These are phyloP conservation scores for Mycena rosella DNA, from an alignment of 768 basidiomycete genomes.

Conservation along the genomic window DNA sequence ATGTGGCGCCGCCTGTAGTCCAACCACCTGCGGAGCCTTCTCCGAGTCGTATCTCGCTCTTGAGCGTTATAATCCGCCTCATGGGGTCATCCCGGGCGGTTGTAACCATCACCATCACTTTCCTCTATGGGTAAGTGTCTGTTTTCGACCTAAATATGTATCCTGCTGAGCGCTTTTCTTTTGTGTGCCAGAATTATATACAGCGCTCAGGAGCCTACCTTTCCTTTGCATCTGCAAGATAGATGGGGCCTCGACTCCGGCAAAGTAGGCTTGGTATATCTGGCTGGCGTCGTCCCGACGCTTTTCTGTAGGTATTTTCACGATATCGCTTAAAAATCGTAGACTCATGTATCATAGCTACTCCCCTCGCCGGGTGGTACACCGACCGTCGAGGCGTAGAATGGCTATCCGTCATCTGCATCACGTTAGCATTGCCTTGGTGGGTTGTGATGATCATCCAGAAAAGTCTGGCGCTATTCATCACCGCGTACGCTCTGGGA, in stretches of 20 bases:
- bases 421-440: slow-evolving; percentile 73
- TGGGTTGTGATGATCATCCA: slow-evolving; percentile 66
- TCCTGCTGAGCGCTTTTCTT: slow-evolving; percentile 2
- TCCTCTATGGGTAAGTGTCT: slow-evolving; percentile 66
- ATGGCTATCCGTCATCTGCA: slow-evolving; percentile 61
- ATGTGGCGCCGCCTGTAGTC: not conserved
- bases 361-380: slow-evolving; percentile 69
- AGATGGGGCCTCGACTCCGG: slow-evolving; percentile 52
- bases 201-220: slow-evolving; percentile 66
- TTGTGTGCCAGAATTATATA: slow-evolving; percentile 55
- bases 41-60: slow-evolving; percentile 51
- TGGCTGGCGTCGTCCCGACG: slow-evolving; percentile 74
- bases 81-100: slow-evolving; percentile 63
- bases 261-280: slow-evolving; percentile 67
- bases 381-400: slow-evolving; percentile 70
- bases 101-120: slow-evolving; percentile 56
- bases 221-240: slow-evolving; percentile 55
- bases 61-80: slow-evolving; percentile 57
- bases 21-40: not conserved
- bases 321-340: not conserved
- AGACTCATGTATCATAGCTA: slow-evolving; percentile 54
- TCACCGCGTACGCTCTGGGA: slow-evolving; percentile 62
- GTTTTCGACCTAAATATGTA: not conserved
- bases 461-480: slow-evolving; percentile 60
- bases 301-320: slow-evolving; percentile 65